phyloP scores from a whole-genome alignment of 2,329 filamentous ascomycete genomes.

The Epichloe bromicola region DNA sequence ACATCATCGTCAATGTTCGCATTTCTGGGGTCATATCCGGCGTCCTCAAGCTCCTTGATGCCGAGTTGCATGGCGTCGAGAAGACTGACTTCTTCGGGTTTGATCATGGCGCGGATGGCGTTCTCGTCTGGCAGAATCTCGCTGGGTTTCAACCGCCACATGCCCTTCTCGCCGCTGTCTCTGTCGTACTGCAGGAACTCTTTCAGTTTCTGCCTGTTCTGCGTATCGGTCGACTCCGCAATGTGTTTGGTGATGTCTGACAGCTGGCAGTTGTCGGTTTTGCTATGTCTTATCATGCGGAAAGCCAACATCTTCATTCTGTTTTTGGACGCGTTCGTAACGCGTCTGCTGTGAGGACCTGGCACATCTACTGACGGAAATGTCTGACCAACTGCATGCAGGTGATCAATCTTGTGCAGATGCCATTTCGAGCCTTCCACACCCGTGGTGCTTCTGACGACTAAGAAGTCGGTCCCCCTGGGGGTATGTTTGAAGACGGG shows the following conservation, averaged over 20 bases:
- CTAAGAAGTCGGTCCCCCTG: constrained; percentile 70
- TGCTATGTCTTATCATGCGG: constrained; percentile 69
- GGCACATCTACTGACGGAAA: constrained; percentile 88
- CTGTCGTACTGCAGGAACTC: constrained; percentile 91
- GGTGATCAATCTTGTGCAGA: constrained; percentile 77
- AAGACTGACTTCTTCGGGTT: constrained; percentile 87
- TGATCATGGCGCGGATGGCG: constrained; percentile 74
- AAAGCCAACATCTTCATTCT: constrained; percentile 93
- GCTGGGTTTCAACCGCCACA: constrained; percentile 63
- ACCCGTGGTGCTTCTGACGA: constrained; percentile 71
- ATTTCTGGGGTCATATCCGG: constrained; percentile 64
- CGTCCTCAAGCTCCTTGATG: constrained; percentile 78
- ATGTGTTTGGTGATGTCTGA: constrained; percentile 87
- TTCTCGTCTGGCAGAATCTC: constrained; percentile 71
- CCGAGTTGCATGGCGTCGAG: constrained; percentile 96
- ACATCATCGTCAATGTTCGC: constrained; percentile 50
- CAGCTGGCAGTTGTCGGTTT: constrained; percentile 55
- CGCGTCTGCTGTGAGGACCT: constrained; percentile 83
- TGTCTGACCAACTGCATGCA: constrained; percentile 84
- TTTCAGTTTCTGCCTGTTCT: constrained; percentile 92
- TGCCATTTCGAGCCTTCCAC: constrained; percentile 68
- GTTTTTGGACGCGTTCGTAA: constrained; percentile 94
- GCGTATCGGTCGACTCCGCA: constrained; percentile 83
- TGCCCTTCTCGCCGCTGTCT: constrained; percentile 54
- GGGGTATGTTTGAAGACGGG: constrained; percentile 81